Percentiles rank a stretch among this genome's conserved stretches.
These are phyloP conservation scores for Rhynchospora tenuis DNA, from an alignment of 176 grass and related monocot species.

Conservation along the genomic window DNA sequence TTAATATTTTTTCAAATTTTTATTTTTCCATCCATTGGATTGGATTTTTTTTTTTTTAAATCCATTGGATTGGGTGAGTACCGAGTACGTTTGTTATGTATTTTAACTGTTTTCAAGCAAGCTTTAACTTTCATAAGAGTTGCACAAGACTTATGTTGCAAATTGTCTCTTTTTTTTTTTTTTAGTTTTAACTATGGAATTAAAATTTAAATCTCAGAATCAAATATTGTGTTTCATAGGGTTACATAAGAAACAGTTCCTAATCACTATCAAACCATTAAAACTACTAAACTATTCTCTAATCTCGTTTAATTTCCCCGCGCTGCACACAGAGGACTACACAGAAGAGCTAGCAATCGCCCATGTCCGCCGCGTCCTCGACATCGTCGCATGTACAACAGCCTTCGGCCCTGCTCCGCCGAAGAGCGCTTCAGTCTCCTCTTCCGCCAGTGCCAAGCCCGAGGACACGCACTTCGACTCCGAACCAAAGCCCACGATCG, in stretches of 20 bases:
- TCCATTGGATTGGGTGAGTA: too few species aligned
- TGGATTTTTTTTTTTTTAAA: too few species aligned
- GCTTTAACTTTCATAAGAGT: too few species aligned
- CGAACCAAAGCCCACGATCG: conserved; percentile 18
- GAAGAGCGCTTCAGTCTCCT: conserved; percentile 25
- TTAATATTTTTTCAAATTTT: too few species aligned
- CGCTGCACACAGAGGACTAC: conserved; percentile 59
- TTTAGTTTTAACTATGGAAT: not conserved
- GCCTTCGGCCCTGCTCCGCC: conserved; percentile 50
- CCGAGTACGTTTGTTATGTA: too few species aligned
- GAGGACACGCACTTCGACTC: conserved; percentile 19
- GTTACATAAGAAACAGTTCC: conserved; percentile 1
- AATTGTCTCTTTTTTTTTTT: too few species aligned
- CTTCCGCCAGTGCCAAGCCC: not conserved
- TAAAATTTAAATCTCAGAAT: not conserved
- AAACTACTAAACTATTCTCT: too few species aligned
- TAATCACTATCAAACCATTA: too few species aligned
- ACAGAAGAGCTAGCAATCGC: conserved; percentile 83
- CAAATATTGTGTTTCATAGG: conserved; percentile 1
- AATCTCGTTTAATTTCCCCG: not conserved
- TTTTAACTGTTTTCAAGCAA: too few species aligned
- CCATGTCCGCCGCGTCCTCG: conserved; percentile 70
- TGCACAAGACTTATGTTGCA: too few species aligned
- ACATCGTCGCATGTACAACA: conserved; percentile 84
- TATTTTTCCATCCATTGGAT: too few species aligned